Conservation (phyloP, 1,284 basidiomycete species). For the Tremellales sp. region DNA sequence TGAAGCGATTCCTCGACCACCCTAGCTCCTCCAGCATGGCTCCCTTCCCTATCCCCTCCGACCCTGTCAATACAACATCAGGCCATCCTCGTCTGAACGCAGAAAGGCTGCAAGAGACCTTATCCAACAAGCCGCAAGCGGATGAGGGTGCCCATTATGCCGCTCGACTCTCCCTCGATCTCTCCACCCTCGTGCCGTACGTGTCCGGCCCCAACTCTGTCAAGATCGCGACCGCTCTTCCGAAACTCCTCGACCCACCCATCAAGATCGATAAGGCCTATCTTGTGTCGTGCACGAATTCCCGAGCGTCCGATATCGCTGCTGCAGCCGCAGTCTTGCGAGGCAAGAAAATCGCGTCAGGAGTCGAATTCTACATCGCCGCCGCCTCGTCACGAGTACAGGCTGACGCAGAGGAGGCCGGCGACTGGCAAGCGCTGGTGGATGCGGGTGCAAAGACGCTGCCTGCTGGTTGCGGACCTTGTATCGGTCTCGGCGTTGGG, state of each 20-base stretch:
- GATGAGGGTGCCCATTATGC: conserved; percentile 80
- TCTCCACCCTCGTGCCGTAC: conserved; percentile 90
- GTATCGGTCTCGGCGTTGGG: conserved; percentile 92
- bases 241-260: conserved; percentile 66
- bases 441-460: conserved; percentile 85
- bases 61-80: conserved; percentile 14
- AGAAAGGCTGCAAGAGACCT: conserved; percentile 64
- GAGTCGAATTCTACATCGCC: conserved; percentile 96
- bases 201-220: conserved; percentile 97
- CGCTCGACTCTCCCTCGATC: conserved; percentile 85
- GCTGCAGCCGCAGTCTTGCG: conserved; percentile 85
- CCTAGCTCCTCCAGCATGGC: conserved; percentile 38
- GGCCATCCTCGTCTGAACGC: conserved; percentile 85
- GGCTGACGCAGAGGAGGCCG: conserved; percentile 75
- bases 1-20: conserved; percentile 62
- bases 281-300: conserved; percentile 97
- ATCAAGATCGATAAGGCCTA: conserved; percentile 96
- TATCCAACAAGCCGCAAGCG: conserved; percentile 59
- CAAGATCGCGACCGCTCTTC: conserved; percentile 88
- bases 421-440: conserved; percentile 85
- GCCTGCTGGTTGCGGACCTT: conserved; percentile 95
- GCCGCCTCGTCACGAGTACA: conserved; percentile 91
- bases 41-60: conserved; percentile 35
- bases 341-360: conserved; percentile 77
- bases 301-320: conserved; percentile 89